phyloP scores from a whole-genome alignment of 1,284 basidiomycete species.

The Sanguinoderma infundibulare region DNA sequence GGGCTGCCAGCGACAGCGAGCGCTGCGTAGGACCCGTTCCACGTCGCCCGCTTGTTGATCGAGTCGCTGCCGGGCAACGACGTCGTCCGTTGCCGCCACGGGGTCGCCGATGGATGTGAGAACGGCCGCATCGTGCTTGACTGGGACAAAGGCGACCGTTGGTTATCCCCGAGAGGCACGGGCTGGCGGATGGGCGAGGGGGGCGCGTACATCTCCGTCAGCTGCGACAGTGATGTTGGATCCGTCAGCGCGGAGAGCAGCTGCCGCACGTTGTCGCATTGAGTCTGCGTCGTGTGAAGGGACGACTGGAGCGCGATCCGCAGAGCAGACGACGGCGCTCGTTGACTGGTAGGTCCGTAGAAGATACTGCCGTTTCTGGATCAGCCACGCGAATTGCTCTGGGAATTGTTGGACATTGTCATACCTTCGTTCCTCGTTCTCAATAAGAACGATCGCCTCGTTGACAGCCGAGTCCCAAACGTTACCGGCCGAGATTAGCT shows the following conservation, averaged over 20 bases:
- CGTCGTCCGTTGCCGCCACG: constrained; percentile 29
- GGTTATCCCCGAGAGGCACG: constrained; percentile 40
- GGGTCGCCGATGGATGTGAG: constrained; percentile 42
- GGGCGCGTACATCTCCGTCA: constrained; percentile 85
- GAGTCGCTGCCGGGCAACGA: constrained; percentile 25
- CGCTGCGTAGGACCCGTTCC: constrained; percentile 68
- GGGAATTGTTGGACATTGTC: constrained; percentile 10
- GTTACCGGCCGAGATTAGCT: constrained; percentile 66
- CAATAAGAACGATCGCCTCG: constrained; percentile 65
- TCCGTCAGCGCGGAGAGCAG: constrained; percentile 75
- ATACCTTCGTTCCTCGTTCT: constrained; percentile 71
- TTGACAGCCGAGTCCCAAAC: constrained; percentile 75
- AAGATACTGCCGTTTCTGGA: constrained; percentile 30
- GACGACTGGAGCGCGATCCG: constrained; percentile 73
- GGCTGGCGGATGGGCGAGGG: constrained; percentile 58
- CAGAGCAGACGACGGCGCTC: constrained; percentile 60
- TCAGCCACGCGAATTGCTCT: background rate
- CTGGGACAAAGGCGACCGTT: constrained; percentile 47
- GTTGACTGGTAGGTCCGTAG: constrained; percentile 45
- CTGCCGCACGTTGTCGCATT: constrained; percentile 80
- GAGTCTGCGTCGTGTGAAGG: constrained; percentile 71
- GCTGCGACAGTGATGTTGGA: constrained; percentile 67
- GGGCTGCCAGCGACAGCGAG: constrained; percentile 50
- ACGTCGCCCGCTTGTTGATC: constrained; percentile 67
- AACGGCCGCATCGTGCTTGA: constrained; percentile 37